Base-by-base conservation (phyloP, 2,329 filamentous ascomycete species). In the Tolypocladium guangdongense region DNA sequence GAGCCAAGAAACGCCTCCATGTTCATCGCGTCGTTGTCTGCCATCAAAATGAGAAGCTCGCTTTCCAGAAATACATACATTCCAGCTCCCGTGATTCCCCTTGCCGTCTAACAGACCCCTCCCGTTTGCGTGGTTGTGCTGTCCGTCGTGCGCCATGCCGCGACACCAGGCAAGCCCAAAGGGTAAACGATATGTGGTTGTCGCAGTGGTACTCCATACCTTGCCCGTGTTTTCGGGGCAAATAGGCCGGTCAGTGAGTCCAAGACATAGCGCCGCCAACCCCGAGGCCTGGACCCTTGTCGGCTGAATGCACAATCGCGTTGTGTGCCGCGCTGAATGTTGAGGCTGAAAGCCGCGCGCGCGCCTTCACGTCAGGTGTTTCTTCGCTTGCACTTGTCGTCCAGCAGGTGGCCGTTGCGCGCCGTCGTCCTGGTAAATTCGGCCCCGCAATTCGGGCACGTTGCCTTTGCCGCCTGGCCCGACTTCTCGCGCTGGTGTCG, bases 401-500 rank as follows among this genome's bases (percentile, higher is more conserved):
- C 89, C 52, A 81, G 68, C 59, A 85, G 63, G 66, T 97, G 92
- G 14, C 91, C 91, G 65, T 96, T 96, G 56, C 90, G 81, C 46
- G 92, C 92, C 24, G 80, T 83, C 7, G 91, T 96, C 61, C 92
- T 79, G 14, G 92, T 96, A 63, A 97, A 97, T 64, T 95, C 90
- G 12, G 90, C 90, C 38, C 90, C 90, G 64, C 92, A 97, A 66
- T 90, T 87, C 20, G 90, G 90, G 66, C 92, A 97, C 50, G 85
- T 84, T 3, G 90, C 89, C 72, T 96, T 96, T 33, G 87, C 78
- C 12, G 91, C 89, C 51, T 91, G 90, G 30, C 92, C 92, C 0
- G 89, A 95, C 69, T 96, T 96, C 70, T 97, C 92, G 45, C 92
- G 82, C 70, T 96, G 91, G 68, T 97, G 92, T 57, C 92, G 81